Percentiles rank a stretch among this genome's conserved stretches.
phyloP scores from a whole-genome alignment of 768 basidiomycete genomes.

The Suillus subluteus region DNA sequence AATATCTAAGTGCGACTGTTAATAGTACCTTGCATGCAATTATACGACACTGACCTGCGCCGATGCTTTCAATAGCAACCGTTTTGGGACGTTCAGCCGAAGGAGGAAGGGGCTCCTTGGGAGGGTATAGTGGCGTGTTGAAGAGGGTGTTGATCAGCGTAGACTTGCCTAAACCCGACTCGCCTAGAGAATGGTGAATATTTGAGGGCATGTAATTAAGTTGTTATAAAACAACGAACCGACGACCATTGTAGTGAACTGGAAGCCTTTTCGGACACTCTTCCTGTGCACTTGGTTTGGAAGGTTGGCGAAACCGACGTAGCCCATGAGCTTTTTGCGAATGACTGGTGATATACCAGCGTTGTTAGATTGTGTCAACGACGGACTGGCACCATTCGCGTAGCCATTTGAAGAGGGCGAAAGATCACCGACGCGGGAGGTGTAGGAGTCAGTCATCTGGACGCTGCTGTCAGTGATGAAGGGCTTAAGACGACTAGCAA shows the following conservation, averaged over 20 bases:
- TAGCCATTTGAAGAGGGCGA: conserved; percentile 56
- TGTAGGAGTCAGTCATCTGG: conserved; percentile 81
- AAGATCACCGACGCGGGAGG: conserved; percentile 66
- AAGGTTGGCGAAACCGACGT: conserved; percentile 95
- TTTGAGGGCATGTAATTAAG: conserved; percentile 23
- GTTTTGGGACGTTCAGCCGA: conserved; percentile 89
- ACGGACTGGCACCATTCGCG: conserved; percentile 67
- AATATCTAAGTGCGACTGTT: conserved; percentile 67
- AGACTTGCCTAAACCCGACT: conserved; percentile 98
- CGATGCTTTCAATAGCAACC: conserved; percentile 97
- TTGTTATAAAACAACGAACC: conserved; percentile 60
- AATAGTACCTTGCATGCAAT: not conserved
- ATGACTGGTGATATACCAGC: conserved; percentile 44
- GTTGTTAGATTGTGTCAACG: conserved; percentile 45
- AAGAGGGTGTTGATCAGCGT: conserved; percentile 99
- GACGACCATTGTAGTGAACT: conserved; percentile 99
- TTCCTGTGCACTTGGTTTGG: conserved; percentile 99
- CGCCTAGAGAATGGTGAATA: conserved; percentile 55
- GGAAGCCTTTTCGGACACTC: conserved; percentile 97
- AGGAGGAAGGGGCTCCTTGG: conserved; percentile 83
- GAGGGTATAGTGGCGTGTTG: conserved; percentile 93
- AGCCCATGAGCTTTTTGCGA: conserved; percentile 94
- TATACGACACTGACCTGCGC: conserved; percentile 72
- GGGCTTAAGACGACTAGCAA: conserved; percentile 22
- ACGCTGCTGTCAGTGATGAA: conserved; percentile 22